Evolutionary conservation across 2,329 filamentous ascomycete genomes (phyloP).

Genomic region (Phaeophleospora eucalypticola): DNA sequence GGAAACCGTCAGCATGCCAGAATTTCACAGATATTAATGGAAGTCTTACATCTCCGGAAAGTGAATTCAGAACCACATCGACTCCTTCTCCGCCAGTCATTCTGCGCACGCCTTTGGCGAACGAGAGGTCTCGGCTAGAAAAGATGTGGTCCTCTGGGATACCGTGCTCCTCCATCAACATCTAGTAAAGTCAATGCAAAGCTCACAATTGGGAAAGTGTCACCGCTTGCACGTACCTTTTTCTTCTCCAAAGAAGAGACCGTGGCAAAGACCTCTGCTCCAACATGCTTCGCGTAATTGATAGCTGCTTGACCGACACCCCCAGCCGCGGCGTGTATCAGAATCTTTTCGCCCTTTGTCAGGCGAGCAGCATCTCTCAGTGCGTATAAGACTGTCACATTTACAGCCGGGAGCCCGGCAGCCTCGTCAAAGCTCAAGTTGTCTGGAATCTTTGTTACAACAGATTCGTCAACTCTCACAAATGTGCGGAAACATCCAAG

Average conservation of each 20-base stretch:
- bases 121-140: constrained; percentile 27
- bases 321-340: constrained; percentile 33
- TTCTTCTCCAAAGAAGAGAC: constrained; percentile 25
- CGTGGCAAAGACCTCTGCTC: constrained; percentile 28
- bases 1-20: constrained; percentile 15
- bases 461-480: neutral
- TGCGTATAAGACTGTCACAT: constrained; percentile 26
- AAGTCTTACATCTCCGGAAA: constrained; percentile 21
- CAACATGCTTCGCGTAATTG: constrained; percentile 21
- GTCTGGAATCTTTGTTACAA: constrained; percentile 13
- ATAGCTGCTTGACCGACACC: constrained; percentile 31
- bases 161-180: constrained; percentile 25
- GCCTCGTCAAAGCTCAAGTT: constrained; percentile 22
- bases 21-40: neutral
- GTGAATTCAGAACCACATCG: constrained; percentile 35
- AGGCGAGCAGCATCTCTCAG: constrained; percentile 22
- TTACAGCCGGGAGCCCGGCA: constrained; percentile 24
- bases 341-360: constrained; percentile 32
- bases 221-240: neutral
- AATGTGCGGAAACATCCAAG: neutral
- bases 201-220: neutral
- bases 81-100: constrained; percentile 32
- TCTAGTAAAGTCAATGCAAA: neutral
- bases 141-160: constrained; percentile 35
- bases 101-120: constrained; percentile 25